These are phyloP conservation scores for Xylaria sp. DNA, from an alignment of 2,329 filamentous ascomycete genomes.

Conservation along the genomic window DNA sequence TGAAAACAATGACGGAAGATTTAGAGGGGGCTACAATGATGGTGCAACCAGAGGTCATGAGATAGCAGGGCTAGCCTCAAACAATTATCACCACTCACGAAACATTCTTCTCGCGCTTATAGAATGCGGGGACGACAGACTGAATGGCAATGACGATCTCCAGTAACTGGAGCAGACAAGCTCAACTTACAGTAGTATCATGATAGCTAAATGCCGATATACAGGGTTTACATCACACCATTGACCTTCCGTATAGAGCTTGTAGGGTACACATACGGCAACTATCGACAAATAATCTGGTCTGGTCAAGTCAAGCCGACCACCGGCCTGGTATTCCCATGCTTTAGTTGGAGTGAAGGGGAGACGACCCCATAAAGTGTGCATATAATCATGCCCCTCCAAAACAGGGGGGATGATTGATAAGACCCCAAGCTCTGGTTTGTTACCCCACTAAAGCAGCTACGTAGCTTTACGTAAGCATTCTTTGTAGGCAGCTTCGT, in stretches of 20 bases:
- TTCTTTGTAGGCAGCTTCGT: conserved; percentile 39
- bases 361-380: too few species aligned
- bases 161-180: background rate
- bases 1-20: background rate
- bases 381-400: conserved; percentile 17
- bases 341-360: background rate
- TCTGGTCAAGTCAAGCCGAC: conserved; percentile 17
- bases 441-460: conserved; percentile 27
- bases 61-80: background rate
- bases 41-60: background rate
- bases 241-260: conserved; percentile 33
- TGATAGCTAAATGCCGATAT: conserved; percentile 28
- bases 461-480: conserved; percentile 18
- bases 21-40: background rate
- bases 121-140: background rate
- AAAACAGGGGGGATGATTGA: conserved; percentile 8
- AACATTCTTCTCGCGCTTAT: background rate
- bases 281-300: background rate
- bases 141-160: background rate
- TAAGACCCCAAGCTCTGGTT: conserved; percentile 41
- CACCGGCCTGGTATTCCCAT: too few species aligned
- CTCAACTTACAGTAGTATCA: too few species aligned
- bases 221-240: conserved; percentile 44
- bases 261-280: background rate
- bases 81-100: background rate